Evolutionary conservation across 1,284 basidiomycete genomes (phyloP).

Genomic region (Moesziomyces sp.): DNA sequence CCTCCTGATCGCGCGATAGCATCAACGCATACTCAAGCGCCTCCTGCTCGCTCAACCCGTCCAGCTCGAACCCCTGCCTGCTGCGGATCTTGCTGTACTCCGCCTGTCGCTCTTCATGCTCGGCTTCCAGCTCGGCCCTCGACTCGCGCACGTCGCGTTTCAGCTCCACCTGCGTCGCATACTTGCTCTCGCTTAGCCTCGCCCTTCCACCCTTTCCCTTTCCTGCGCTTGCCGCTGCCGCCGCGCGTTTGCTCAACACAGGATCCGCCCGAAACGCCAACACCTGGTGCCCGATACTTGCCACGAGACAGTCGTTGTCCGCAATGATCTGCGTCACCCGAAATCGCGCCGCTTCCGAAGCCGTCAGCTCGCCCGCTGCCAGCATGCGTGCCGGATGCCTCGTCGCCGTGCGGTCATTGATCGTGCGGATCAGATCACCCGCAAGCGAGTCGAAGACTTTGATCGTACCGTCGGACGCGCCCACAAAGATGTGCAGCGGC

Average conservation of each 20-base stretch:
- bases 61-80: constrained; percentile 70
- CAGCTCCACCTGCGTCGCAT: constrained; percentile 50
- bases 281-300: constrained; percentile 75
- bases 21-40: constrained; percentile 84
- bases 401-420: constrained; percentile 63
- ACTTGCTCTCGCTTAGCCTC: constrained; percentile 40
- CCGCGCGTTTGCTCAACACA: constrained; percentile 55
- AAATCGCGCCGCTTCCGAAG: constrained; percentile 69
- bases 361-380: constrained; percentile 70
- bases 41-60: constrained; percentile 79
- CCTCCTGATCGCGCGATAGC: constrained; percentile 83
- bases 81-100: constrained; percentile 69
- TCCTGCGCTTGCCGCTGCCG: constrained; percentile 15
- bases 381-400: constrained; percentile 73
- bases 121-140: constrained; percentile 70
- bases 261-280: constrained; percentile 78
- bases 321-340: constrained; percentile 76
- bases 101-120: constrained; percentile 76
- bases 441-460: constrained; percentile 78
- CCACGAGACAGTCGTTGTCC: constrained; percentile 75
- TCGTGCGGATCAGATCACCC: constrained; percentile 63
- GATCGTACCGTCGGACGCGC: constrained; percentile 73
- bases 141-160: constrained; percentile 60
- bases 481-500: constrained; percentile 49
- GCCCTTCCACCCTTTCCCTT: constrained; percentile 19